Evolutionary conservation across 116 monocot species (phyloP).

Genomic region (Phalaenopsis hybrid): DNA sequence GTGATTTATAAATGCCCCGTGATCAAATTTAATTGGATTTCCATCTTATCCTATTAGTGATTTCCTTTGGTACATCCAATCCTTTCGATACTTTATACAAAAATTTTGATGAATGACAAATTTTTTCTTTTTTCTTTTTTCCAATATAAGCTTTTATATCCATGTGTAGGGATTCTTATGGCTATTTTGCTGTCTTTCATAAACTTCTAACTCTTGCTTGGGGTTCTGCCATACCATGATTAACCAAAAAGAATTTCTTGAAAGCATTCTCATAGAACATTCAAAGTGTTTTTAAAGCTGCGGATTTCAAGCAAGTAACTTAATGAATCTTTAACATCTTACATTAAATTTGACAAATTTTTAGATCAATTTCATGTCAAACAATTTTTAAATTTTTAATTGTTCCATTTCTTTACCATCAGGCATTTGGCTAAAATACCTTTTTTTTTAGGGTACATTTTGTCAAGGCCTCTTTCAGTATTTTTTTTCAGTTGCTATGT

Average conservation of each 20-base stretch:
- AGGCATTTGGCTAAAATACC: too few species aligned
- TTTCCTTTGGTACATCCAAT: not conserved
- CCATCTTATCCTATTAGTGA: not conserved
- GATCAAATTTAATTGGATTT: not conserved
- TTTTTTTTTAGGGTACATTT: too few species aligned
- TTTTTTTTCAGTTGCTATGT: not conserved
- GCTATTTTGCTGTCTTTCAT: not conserved
- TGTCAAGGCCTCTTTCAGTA: not conserved
- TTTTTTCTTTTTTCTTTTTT: not conserved
- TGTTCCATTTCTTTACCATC: not conserved
- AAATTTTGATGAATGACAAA: not conserved
- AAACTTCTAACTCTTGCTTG: not conserved
- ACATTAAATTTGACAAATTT: not conserved
- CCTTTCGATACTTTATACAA: not conserved
- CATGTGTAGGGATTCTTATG: not conserved
- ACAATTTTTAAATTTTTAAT: not conserved
- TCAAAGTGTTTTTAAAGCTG: not conserved
- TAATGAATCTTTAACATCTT: not conserved
- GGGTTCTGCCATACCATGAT: not conserved
- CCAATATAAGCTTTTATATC: not conserved
- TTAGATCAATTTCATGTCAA: not conserved
- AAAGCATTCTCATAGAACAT: not conserved
- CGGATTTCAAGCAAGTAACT: not conserved
- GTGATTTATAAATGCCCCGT: not conserved
- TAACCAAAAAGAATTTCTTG: not conserved